Conservation (phyloP, 768 basidiomycete genomes). For the Baorangia bicolor region DNA sequence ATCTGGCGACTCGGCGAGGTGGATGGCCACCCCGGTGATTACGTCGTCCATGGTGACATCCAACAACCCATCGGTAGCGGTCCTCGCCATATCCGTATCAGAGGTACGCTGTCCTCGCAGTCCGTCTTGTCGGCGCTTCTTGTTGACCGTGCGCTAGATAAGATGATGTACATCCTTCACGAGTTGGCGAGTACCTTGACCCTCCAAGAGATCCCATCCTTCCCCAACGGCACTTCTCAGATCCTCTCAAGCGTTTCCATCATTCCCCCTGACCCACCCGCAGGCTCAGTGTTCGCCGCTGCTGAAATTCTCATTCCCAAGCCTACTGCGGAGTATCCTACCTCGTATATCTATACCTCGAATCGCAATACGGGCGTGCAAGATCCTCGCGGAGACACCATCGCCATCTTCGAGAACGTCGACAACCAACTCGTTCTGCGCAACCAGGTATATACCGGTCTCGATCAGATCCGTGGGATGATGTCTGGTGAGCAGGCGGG, state of each 20-base stretch:
- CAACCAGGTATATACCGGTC: slow-evolving; percentile 58
- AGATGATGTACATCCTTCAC: slow-evolving; percentile 52
- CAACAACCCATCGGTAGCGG: slow-evolving; percentile 62
- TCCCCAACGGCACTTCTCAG: slow-evolving; percentile 49
- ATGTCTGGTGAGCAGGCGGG: slow-evolving; percentile 46
- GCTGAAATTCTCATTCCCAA: slow-evolving; percentile 64
- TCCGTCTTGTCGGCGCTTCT: not conserved
- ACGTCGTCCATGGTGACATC: slow-evolving; percentile 58
- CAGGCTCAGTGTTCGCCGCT: slow-evolving; percentile 45
- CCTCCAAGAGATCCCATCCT: slow-evolving; percentile 48
- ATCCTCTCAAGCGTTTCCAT: slow-evolving; percentile 52
- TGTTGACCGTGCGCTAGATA: slow-evolving; percentile 34
- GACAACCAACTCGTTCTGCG: slow-evolving; percentile 40
- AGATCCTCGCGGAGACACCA: slow-evolving; percentile 58
- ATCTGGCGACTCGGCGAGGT: slow-evolving; percentile 60
- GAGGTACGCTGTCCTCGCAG: slow-evolving; percentile 22
- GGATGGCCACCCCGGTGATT: slow-evolving; percentile 42
- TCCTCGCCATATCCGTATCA: slow-evolving; percentile 50
- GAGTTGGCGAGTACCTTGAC: slow-evolving; percentile 57
- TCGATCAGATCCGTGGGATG: slow-evolving; percentile 68
- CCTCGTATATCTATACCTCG: slow-evolving; percentile 60
- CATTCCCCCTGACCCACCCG: slow-evolving; percentile 41
- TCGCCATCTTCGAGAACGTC: slow-evolving; percentile 58
- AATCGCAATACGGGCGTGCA: slow-evolving; percentile 59
- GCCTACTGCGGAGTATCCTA: slow-evolving; percentile 45